Base-by-base conservation (phyloP, 306 rosid species). In the Castanea crenata region DNA sequence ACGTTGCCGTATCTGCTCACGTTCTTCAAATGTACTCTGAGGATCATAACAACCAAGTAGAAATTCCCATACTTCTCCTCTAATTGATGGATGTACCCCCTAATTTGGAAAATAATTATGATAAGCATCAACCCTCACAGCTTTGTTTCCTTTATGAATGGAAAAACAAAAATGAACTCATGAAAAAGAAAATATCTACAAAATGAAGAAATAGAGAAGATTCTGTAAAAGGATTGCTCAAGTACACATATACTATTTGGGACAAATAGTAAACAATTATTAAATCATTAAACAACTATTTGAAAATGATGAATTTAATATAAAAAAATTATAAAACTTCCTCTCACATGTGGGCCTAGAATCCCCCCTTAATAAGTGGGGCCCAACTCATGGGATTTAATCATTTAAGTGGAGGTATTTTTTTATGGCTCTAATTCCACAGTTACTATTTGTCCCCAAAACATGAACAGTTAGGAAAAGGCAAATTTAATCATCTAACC, bases 1-100 rank as follows among this genome's bases (percentile, higher is more conserved):
- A 20, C 44, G 92, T 62, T 87, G 82, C 64, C 89, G 94, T 79
- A 93, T 81, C 62, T 74, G 90, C 70, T 93, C 98, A 86, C 99
- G 83, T 87, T 96, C 98, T n/a, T 96, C 97, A 81, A 85, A 91
- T 81, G 98, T 87, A 89, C 97, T 91, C 67, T 35, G 80, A 32
- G 97, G 96, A 73, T 91, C 93, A 77, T 87, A 96, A 82, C 97
- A 96, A 79, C 98, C 99, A 62, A 96, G 97, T 79, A 96, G 87
- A 88, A 96, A 96, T 67, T 96, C 98, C 99, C 99, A 96, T 58
- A 96, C 99, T 89, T 96, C 99, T 83, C 98, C 98, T 87, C 92
- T 91, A 46, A 96, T 93, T 70, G 94, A 83, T 84, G 99, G 99
- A 88, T 96, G 99, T 79, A 96, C 81, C 71, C 99, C 99, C 99